phyloP scores from a whole-genome alignment of 208 protist species.

The Leishmania arabica region DNA sequence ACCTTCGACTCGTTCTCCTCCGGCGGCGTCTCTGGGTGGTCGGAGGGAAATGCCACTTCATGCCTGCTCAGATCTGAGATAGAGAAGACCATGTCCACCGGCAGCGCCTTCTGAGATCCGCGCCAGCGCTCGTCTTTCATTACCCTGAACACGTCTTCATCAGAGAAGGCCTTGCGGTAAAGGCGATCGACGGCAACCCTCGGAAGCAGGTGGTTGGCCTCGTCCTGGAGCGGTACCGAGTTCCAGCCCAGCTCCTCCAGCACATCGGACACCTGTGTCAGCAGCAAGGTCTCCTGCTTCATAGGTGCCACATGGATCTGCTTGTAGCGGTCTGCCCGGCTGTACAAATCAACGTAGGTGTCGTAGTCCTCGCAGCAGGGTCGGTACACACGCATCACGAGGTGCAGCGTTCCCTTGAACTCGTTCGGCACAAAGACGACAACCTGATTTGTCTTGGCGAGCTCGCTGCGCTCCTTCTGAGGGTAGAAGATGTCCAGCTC shows the following conservation, averaged over 20 bases:
- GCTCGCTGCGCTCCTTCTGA: slow-evolving; percentile 65
- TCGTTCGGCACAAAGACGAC: slow-evolving; percentile 83
- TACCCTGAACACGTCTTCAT: slow-evolving; percentile 54
- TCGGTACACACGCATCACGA: slow-evolving; percentile 72
- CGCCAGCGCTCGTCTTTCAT: slow-evolving; percentile 50
- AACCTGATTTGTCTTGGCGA: slow-evolving; percentile 60
- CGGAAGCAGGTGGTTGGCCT: slow-evolving; percentile 29
- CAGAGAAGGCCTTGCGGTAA: slow-evolving; percentile 58
- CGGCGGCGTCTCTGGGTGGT: slow-evolving; percentile 44
- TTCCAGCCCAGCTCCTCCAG: slow-evolving; percentile 87
- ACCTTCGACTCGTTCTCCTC: slow-evolving; percentile 87
- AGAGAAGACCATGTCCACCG: slow-evolving; percentile 57
- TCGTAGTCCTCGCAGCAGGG: slow-evolving; percentile 83
- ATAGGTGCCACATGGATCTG: slow-evolving; percentile 75
- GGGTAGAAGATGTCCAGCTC: slow-evolving; percentile 84
- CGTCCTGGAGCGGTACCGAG: slow-evolving; percentile 26
- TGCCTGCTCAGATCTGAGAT: slow-evolving; percentile 61
- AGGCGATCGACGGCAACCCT: slow-evolving; percentile 39
- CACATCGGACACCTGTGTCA: slow-evolving; percentile 73
- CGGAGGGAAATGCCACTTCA: slow-evolving; percentile 76
- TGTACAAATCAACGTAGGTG: slow-evolving; percentile 85
- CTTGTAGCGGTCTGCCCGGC: slow-evolving; percentile 80
- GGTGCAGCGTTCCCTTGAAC: slow-evolving; percentile 68
- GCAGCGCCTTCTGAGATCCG: slow-evolving; percentile 53
- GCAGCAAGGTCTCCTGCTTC: slow-evolving; percentile 85